These are phyloP conservation scores for Biancaea sappan DNA, from an alignment of 306 rosid species.

Conservation along the genomic window DNA sequence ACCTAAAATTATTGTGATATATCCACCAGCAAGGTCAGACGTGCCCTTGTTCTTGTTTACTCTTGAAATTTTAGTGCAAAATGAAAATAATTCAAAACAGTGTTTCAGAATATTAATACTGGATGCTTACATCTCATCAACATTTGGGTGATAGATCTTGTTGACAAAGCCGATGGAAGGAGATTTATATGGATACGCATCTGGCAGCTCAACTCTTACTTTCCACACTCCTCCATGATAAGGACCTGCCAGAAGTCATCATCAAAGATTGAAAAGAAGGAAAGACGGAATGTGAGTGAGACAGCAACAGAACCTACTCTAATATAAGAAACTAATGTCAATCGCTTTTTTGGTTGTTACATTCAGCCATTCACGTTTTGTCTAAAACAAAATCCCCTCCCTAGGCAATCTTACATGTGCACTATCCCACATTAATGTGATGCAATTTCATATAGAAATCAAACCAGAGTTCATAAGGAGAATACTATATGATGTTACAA, in stretches of 20 bases:
- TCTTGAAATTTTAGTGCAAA: conserved; percentile 15
- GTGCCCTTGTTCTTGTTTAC: not conserved
- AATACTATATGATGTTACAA: not conserved
- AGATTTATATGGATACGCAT: conserved; percentile 63
- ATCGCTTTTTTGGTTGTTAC: not conserved
- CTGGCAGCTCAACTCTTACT: conserved; percentile 62
- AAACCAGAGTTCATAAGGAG: not conserved
- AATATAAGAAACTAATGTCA: not conserved
- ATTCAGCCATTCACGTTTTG: not conserved
- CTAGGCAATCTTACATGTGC: not conserved
- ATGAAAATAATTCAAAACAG: conserved; percentile 5
- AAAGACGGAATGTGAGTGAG: conserved; percentile 7
- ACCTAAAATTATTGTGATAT: conserved; percentile 43
- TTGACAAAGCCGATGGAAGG: conserved; percentile 65
- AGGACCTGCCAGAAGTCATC: conserved; percentile 56
- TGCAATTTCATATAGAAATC: not conserved
- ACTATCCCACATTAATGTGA: not conserved
- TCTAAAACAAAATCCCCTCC: not conserved
- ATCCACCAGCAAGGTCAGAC: conserved; percentile 32
- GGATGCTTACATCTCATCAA: conserved; percentile 56
- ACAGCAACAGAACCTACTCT: conserved; percentile 16
- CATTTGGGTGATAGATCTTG: conserved; percentile 66
- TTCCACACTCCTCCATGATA: conserved; percentile 65
- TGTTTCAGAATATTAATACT: conserved; percentile 12
- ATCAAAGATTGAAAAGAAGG: conserved; percentile 7